Conservation (phyloP, 2,329 filamentous ascomycete genomes). For the Colletotrichum costaricense region DNA sequence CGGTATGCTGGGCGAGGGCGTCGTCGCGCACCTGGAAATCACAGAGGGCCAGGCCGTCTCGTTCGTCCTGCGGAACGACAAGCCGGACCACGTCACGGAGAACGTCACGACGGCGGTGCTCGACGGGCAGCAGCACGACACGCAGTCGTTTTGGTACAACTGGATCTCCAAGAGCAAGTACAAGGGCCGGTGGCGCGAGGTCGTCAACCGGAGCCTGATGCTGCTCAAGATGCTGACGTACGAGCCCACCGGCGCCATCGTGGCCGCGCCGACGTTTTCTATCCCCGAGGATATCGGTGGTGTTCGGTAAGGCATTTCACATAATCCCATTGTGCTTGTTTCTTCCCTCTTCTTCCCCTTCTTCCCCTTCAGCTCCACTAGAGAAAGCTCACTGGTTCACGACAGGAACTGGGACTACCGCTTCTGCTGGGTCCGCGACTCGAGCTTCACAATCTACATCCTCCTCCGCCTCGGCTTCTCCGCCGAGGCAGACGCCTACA, state of each 20-base stretch:
- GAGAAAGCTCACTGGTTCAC: background rate
- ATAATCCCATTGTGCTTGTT: background rate
- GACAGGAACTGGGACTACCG: conserved; percentile 77
- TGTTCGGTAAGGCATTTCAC: conserved; percentile 48
- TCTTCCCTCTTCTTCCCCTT: background rate
- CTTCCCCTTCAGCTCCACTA: background rate
- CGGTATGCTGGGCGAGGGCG: conserved; percentile 69
- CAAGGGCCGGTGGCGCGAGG: conserved; percentile 78
- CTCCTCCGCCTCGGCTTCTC: conserved; percentile 81
- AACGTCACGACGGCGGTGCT: conserved; percentile 69
- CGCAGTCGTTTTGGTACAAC: conserved; percentile 77
- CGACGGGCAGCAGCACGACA: conserved; percentile 74
- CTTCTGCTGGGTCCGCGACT: conserved; percentile 83
- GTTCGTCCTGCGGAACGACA: conserved; percentile 74
- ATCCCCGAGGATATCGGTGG: conserved; percentile 81
- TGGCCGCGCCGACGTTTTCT: conserved; percentile 82
- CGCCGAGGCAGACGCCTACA: conserved; percentile 81
- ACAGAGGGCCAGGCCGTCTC: conserved; percentile 76
- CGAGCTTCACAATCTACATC: conserved; percentile 83
- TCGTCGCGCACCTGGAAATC: conserved; percentile 69
- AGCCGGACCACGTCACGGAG: conserved; percentile 66
- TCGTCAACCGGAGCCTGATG: conserved; percentile 77
- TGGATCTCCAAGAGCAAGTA: conserved; percentile 80
- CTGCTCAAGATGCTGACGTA: conserved; percentile 82
- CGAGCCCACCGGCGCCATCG: conserved; percentile 81